Evolutionary conservation across 2,329 filamentous ascomycete species (phyloP).

Genomic region (Fusarium buharicum): DNA sequence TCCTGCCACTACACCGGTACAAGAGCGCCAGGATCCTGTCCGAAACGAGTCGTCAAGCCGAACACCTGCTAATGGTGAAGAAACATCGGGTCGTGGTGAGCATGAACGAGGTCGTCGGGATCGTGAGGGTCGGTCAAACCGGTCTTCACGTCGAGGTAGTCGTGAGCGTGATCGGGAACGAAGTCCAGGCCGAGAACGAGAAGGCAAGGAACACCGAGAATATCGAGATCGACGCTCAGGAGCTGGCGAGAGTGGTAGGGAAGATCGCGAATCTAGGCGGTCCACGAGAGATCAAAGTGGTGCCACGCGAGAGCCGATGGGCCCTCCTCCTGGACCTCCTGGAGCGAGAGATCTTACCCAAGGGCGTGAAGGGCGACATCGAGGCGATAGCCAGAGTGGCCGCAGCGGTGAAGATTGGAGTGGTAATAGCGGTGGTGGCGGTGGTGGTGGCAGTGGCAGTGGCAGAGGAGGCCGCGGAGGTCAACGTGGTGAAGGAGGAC

Average conservation of each 20-base stretch:
- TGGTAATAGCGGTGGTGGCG: conserved; percentile 15
- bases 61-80: conserved; percentile 48
- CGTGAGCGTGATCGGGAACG: conserved; percentile 63
- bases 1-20: conserved; percentile 59
- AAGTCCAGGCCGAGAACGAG: conserved; percentile 59
- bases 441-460: conserved; percentile 3
- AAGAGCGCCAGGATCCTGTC: conserved; percentile 60
- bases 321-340: conserved; percentile 38
- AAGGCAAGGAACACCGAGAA: conserved; percentile 58
- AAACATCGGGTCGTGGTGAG: conserved; percentile 47
- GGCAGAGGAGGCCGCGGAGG: conserved; percentile 52
- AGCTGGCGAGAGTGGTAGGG: conserved; percentile 46
- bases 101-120: conserved; percentile 59
- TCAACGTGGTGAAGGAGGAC: conserved; percentile 47
- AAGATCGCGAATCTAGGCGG: conserved; percentile 52
- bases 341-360: conserved; percentile 47
- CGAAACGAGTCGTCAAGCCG: conserved; percentile 53
- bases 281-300: conserved; percentile 42
- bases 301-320: conserved; percentile 46
- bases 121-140: conserved; percentile 52
- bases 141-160: conserved; percentile 60
- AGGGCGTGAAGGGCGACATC: conserved; percentile 50
- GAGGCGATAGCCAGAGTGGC: conserved; percentile 42
- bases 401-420: conserved; percentile 51
- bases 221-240: conserved; percentile 57